Conservation (phyloP, 306 rosid species). For the Begonia fuchsioides region DNA sequence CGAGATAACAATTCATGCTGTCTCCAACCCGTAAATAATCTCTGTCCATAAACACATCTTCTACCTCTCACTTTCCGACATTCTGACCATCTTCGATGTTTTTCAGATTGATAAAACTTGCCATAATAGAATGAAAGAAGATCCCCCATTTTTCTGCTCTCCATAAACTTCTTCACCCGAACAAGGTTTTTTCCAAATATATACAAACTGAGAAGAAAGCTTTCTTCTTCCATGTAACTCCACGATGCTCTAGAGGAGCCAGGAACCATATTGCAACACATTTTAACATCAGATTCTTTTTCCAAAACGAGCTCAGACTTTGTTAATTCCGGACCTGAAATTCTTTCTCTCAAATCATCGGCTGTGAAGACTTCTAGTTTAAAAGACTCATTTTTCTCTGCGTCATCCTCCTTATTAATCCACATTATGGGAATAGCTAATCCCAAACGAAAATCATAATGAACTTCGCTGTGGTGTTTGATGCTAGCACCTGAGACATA, state of each 20-base stretch:
- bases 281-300: too few relatives aligned
- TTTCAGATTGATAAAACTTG: constrained; percentile 54
- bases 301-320: too few relatives aligned
- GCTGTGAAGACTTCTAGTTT: constrained; percentile 13
- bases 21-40: constrained; percentile 66
- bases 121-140: constrained; percentile 78
- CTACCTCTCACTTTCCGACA: constrained; percentile 54
- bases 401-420: constrained; percentile 28
- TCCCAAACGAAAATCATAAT: constrained; percentile 31
- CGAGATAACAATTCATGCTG: constrained; percentile 77
- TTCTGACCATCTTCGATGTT: constrained; percentile 57
- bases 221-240: constrained; percentile 53
- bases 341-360: constrained; percentile 1
- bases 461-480: constrained; percentile 14
- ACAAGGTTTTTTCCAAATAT: constrained; percentile 73
- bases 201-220: constrained; percentile 71
- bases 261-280: constrained; percentile 29
- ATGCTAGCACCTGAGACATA: constrained; percentile 18
- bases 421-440: constrained; percentile 43
- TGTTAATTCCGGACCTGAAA: too few relatives aligned
- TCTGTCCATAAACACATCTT: constrained; percentile 51
- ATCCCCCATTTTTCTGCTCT: constrained; percentile 54
- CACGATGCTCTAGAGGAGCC: constrained; percentile 36
- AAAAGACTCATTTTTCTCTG: constrained; percentile 13
- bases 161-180: constrained; percentile 57